Conservation (phyloP, 1,284 basidiomycete species). For the Pascua guehoae region DNA sequence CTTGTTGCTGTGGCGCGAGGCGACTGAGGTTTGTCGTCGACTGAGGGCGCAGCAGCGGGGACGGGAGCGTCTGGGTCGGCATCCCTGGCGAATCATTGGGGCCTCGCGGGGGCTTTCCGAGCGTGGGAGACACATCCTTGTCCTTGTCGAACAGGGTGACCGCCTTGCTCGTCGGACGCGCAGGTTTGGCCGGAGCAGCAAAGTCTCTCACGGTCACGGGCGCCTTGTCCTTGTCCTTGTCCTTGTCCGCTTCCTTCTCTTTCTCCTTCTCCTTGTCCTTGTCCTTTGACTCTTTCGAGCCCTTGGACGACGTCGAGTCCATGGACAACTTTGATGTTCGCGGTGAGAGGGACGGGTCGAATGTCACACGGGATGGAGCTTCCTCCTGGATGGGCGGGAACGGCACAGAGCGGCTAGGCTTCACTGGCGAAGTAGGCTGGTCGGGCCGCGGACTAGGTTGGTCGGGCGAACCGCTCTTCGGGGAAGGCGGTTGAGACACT, state of each 20-base stretch:
- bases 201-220: neutral
- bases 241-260: slow-evolving; percentile 12
- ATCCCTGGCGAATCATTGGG: neutral
- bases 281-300: slow-evolving; percentile 25
- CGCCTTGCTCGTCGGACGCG: neutral
- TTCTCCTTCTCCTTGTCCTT: slow-evolving; percentile 18
- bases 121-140: too few relatives aligned
- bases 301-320: neutral
- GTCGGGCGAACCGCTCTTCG: slow-evolving; percentile 2
- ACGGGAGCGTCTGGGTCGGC: neutral
- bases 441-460: slow-evolving; percentile 2
- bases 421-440: neutral
- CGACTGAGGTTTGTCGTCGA: neutral
- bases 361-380: neutral
- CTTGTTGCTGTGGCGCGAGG: neutral
- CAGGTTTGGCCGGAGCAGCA: neutral
- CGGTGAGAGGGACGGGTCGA: too few relatives aligned
- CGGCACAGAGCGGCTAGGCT: neutral
- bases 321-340: too few relatives aligned
- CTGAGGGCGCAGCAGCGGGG: neutral
- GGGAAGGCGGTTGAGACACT: neutral
- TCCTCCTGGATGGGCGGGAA: neutral
- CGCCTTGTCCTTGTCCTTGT: neutral
- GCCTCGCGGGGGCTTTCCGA: neutral
- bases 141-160: neutral